Base-by-base conservation (phyloP, 495 filamentous ascomycete species). In the Entonaema liquescens region DNA sequence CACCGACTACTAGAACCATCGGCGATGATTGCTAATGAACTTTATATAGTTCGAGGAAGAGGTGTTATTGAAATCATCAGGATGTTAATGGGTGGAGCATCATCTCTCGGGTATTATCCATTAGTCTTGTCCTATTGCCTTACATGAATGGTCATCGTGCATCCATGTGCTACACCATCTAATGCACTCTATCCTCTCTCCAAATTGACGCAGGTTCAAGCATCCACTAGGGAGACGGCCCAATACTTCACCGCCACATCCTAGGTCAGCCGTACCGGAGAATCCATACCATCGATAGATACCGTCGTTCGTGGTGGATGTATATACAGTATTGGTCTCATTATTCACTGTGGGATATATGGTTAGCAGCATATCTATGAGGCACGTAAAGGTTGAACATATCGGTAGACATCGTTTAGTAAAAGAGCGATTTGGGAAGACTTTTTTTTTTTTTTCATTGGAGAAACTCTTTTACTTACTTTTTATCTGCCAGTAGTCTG, bases 231-330 rank as follows among this genome's bases (percentile, higher is more conserved):
- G 55, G 3, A 72, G 35, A 21, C 65, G 60, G 0, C 65, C 65
- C 1, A 72, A 12, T 9, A 64, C 65, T 15, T 61, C n/a, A 12
- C 70, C 70, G 12, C 13, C 60, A 23, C 70, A 72, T 5, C 60
- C 70, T 11, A 11, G 13, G 5, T 65, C 60, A 6, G 55, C 21
- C 5, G 55, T 44, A 11, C 26, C 60, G 1, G 70, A 58, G 28
- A 65, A 68, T 19, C 35, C 70, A 29, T 72, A 72, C 70, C 65
- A 72, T 29, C 65, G 56, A n/a, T 68, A 68, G 26, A 68, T 68
- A 17, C 65, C 70, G 23, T 68, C 70, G 40, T 68, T 72, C 8
- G 52, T 28, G 3, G 55, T 60, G 6, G 56, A 60, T 1, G 60
- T 62, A n/a, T 61, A 72, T 5, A 72, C 50, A 40, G 59, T 65